Percentiles rank a stretch among this genome's conserved stretches.
Conservation (phyloP, 2,329 filamentous ascomycete species). For the Metarhizium robertsii region DNA sequence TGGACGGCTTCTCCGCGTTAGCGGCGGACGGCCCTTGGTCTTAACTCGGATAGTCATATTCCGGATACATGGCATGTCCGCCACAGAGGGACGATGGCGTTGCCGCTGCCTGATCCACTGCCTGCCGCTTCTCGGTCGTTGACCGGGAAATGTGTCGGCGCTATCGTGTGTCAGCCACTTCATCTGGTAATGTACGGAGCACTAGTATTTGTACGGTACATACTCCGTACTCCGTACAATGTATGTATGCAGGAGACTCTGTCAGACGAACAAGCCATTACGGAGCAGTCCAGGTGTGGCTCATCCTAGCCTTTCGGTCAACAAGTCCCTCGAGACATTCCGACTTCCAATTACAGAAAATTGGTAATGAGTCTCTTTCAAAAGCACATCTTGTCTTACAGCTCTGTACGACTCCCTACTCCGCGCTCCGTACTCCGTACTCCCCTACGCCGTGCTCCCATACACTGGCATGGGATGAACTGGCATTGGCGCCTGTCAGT, state of each 20-base stretch:
- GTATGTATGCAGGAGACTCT: not conserved
- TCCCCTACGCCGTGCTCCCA: not conserved
- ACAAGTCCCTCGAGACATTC: not conserved
- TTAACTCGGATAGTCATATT: not conserved
- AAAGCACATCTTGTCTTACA: not conserved
- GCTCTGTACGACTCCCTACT: not conserved
- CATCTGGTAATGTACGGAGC: not conserved
- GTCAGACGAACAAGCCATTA: constrained; percentile 1
- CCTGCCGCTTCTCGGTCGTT: not conserved
- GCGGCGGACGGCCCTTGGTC: not conserved
- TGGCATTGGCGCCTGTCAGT: not conserved
- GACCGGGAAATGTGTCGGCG: not conserved
- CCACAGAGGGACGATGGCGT: not conserved
- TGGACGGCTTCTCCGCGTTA: not conserved
- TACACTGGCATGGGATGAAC: constrained; percentile 1
- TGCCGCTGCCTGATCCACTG: not conserved
- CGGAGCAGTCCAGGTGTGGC: not conserved
- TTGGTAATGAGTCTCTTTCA: not conserved
- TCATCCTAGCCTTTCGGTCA: constrained; percentile 3
- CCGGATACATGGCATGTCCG: not conserved
- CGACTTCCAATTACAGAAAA: not conserved
- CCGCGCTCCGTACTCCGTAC: no score
- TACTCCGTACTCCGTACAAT: not conserved
- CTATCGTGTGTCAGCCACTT: not conserved
- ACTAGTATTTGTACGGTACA: no score